Conservation (phyloP, 129 eudicot genomes). For the Pulicaria dysenterica region DNA sequence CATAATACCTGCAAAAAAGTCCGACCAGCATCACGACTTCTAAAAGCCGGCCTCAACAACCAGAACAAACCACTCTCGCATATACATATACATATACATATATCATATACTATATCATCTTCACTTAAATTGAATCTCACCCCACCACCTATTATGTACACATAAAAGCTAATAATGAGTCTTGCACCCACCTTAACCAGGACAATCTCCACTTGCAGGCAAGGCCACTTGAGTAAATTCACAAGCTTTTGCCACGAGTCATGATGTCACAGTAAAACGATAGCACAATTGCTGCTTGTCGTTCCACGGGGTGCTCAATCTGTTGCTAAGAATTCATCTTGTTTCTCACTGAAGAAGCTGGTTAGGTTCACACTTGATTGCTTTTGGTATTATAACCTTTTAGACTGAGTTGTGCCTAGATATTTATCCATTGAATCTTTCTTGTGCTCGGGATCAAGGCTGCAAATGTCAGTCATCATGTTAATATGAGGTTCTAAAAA, state of each 20-base stretch:
- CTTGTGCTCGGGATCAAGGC: constrained; percentile 93
- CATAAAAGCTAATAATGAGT: constrained; percentile 10
- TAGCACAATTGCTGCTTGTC: constrained; percentile 8
- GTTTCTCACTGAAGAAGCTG: constrained; percentile 26
- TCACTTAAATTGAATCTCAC: constrained; percentile 6
- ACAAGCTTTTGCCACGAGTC: constrained; percentile 30
- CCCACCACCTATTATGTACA: constrained; percentile 31
- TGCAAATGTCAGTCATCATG: constrained; percentile 35
- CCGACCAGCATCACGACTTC: constrained; percentile 22
- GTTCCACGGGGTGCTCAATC: constrained; percentile 22
- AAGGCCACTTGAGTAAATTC: constrained; percentile 24
- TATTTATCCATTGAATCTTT: constrained; percentile 85
- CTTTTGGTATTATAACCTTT: constrained; percentile 11
- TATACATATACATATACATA: constrained; percentile 18
- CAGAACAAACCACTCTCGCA: constrained; percentile 17
- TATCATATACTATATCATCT: constrained; percentile 4
- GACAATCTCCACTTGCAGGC: constrained; percentile 27
- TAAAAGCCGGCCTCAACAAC: constrained; percentile 16
- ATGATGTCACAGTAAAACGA: constrained; percentile 24
- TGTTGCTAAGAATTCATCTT: constrained; percentile 17
- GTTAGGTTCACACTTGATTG: constrained; percentile 20
- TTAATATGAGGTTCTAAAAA: background rate
- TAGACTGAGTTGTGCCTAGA: constrained; percentile 54
- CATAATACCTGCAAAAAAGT: constrained; percentile 34
- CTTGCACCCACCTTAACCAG: constrained; percentile 21